Evolutionary conservation across 192 early-diverging fungal species (phyloP), one percentile per base, ranked within the genome.

Genomic region (Gigaspora rosea): DNA sequence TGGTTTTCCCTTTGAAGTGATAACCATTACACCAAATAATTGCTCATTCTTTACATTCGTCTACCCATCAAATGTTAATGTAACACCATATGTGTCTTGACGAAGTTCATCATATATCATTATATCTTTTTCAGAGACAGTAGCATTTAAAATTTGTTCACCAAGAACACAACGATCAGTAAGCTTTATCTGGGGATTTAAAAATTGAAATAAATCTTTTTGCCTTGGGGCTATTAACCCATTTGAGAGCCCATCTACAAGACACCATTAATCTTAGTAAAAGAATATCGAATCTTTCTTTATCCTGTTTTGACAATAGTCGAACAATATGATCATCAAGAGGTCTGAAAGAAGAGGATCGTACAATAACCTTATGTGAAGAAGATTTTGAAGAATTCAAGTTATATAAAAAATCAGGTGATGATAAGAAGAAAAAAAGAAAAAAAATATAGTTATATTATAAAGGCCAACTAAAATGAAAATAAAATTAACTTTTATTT

Each of bases 161-260:
- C 36, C 22, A 66, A 66, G 36, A 36, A 33, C 8, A 15, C 16
- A 3, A 36, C 33, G 33, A 66, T 66, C 36, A 33, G 13, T 1
- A 36, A 66, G 35, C 35, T 66, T 66, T 33, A 66, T 4, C 22
- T 36, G 33, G 35, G 33, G 36, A 66, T 66, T 66, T 41, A 66
- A 66, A 41, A 66, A 66, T 36, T 61, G 8, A 61, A 61, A 61
- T 18, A 61, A 32, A 8, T 66, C 36, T 66, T 66, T n/a, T 66
- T 48, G 64, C 33, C 35, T 66, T 2, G 35, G 36, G 33, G 27
- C 10, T 66, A 2, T 48, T 66, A 66, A 66, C 35, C 36, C 36
- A 66, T 33, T 27, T 35, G 22, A 66, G 35, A 41, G 33, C 64
- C 36, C 33, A 66, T 48, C 13, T 3, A 66, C 36, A 66, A 41